phyloP scores from a whole-genome alignment of 768 basidiomycete genomes.

The Omphalotus guepiniiformis region DNA sequence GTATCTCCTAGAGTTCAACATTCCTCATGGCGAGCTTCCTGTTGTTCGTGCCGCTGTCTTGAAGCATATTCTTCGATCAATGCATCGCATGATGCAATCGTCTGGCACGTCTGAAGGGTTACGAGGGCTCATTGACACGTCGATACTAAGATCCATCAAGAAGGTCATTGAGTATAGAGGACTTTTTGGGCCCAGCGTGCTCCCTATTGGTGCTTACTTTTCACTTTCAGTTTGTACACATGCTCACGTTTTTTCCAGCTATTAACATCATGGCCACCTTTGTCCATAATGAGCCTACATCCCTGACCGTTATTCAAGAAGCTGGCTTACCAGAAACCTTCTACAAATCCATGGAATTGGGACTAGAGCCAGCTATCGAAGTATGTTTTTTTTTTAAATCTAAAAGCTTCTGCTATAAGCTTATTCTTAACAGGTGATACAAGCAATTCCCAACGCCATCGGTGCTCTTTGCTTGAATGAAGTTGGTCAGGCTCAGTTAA shows the following conservation, averaged over 20 bases:
- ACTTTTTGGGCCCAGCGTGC: conserved; percentile 82
- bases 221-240: not conserved
- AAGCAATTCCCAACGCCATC: conserved; percentile 91
- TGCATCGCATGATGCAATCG: conserved; percentile 97
- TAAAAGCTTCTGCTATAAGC: conserved; percentile 1
- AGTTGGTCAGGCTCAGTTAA: conserved; percentile 76
- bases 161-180: conserved; percentile 80
- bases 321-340: conserved; percentile 84
- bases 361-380: conserved; percentile 85
- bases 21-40: conserved; percentile 58
- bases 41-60: conserved; percentile 75
- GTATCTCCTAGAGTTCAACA: conserved; percentile 5
- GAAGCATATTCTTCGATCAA: conserved; percentile 85
- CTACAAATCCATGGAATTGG: conserved; percentile 79
- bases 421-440: conserved; percentile 59
- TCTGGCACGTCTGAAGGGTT: conserved; percentile 93
- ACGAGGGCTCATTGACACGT: conserved; percentile 89
- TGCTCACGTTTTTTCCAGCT: conserved; percentile 38
- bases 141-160: conserved; percentile 80
- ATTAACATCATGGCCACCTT: conserved; percentile 96
- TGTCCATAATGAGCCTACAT: conserved; percentile 98
- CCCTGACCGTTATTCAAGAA: conserved; percentile 89
- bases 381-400: conserved; percentile 32
- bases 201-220: conserved; percentile 64
- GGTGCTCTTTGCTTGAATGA: conserved; percentile 96